Evolutionary conservation across 306 rosid genomes (phyloP), one percentile per base, ranked within the genome.

Genomic region (Vachellia pachyceras): DNA sequence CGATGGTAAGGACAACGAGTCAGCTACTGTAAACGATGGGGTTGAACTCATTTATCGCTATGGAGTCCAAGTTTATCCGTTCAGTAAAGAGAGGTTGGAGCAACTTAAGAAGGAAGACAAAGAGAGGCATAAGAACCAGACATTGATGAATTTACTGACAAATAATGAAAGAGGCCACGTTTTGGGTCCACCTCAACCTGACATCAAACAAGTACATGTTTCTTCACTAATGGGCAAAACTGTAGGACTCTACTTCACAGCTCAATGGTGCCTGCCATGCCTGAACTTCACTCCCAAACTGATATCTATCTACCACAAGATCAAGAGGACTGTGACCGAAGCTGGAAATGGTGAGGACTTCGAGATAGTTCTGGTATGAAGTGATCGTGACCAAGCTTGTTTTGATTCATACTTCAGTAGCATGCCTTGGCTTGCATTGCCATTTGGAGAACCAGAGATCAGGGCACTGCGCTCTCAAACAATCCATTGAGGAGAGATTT

Each of bases 391-490:
- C 80, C 85, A 78, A 81, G 39, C 82, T 18, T 88, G 96, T 0
- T 95, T 93, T 13, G 83, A 85, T 69, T 81, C 94, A 23, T 85
- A 91, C 85, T 93, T 89, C 69, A 65, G 68, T 13, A 77, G 75
- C 39, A 95, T 95, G 98, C 98, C 98, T 4, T 93, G 99, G 99
- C 80, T 94, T 4, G 92, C 96, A 8, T 50, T 95, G 77, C 98
- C 99, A 1, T 90, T 88, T 80, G 97, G 95, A 0, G 99, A 93
- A 44, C 77, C 90, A 4, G 84, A 84, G 66, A 73, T 82, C 0
- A 90, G 84, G 80, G 81, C n/a, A n/a, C n/a, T n/a, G n/a, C n/a
- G n/a, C n/a, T 90, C 86, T 90, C 93, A 76, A 90, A 90, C 44
- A 90, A 15, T 10, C 90, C 93, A 91, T 86, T 90, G 3, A 90